phyloP scores from a whole-genome alignment of 768 basidiomycete species.

The Macrolepiota fuliginosa region DNA sequence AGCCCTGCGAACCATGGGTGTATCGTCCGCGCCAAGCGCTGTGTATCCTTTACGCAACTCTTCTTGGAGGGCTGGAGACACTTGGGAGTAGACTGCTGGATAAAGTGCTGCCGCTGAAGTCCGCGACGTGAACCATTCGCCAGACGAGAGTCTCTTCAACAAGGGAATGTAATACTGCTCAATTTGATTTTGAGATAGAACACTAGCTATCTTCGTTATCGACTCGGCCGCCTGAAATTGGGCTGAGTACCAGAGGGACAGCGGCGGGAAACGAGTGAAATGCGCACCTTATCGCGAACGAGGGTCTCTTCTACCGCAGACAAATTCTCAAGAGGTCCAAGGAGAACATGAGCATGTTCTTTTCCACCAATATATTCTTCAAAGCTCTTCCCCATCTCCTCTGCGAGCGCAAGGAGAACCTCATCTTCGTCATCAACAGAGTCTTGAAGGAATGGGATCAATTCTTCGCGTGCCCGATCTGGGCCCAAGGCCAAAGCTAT shows the following conservation, averaged over 20 bases:
- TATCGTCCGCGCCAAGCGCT: conserved; percentile 86
- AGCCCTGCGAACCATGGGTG: conserved; percentile 96
- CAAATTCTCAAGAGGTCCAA: conserved; percentile 92
- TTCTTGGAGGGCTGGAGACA: conserved; percentile 70
- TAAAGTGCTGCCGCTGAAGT: conserved; percentile 95
- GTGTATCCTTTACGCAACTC: conserved; percentile 86
- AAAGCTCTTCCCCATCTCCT: conserved; percentile 90
- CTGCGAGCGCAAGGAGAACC: conserved; percentile 91
- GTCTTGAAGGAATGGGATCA: conserved; percentile 96
- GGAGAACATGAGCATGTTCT: conserved; percentile 80
- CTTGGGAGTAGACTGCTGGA: conserved; percentile 84
- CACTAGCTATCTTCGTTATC: conserved; percentile 82
- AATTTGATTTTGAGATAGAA: conserved; percentile 75
- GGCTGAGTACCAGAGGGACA: conserved; percentile 13
- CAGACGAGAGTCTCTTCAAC: conserved; percentile 81
- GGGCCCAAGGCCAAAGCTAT: conserved; percentile 96
- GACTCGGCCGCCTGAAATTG: conserved; percentile 84
- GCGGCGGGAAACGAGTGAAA: conserved; percentile 11
- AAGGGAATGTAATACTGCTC: conserved; percentile 93
- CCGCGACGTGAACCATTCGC: conserved; percentile 99
- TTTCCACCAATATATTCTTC: conserved; percentile 94
- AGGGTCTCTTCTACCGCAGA: conserved; percentile 97
- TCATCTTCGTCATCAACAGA: conserved; percentile 99
- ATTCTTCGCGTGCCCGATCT: conserved; percentile 91
- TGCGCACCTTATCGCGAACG: conserved; percentile 89